Evolutionary conservation across 1,139 yeast species (phyloP), one percentile per base, ranked within the genome.

Genomic region (Spathaspora sp.): DNA sequence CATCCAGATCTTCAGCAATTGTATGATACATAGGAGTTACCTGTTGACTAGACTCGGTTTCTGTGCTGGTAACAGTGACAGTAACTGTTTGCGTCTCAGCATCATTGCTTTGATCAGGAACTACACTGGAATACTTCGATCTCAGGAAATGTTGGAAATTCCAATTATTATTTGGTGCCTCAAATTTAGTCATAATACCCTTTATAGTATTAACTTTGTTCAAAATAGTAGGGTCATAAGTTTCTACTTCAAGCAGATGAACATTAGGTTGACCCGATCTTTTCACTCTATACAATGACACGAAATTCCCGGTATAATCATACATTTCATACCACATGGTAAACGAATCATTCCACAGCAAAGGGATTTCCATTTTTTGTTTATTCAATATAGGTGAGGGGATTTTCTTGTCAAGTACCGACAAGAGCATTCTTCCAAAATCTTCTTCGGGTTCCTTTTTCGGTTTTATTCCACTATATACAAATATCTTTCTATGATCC

Each of bases 261-360:
- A 51, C 45, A 3, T 46, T 47, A 0, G 43, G 44, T 0, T 44
- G 39, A 2, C 68, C 69, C 33, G 62, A 62, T 42, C 72, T 55
- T 6, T 50, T 48, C 1, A 72, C 50, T 34, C 63, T 59, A 7
- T 63, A 53, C 18, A 72, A 47, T 2, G 56, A 54, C 27, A 60
- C 31, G 26, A 72, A 63, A 33, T 62, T 52, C 0, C 78, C 78
- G 38, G 50, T 51, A 45, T 56, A 53, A 49, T 71, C 68, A 50
- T 70, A 73, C 11, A 72, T 40, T 46, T 73, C 78, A 47, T 59
- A 67, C 75, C 76, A 72, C 9, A 63, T 56, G 2, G 57, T 50
- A 50, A 72, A 72, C 2, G 62, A 43, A 53, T 72, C 76, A 11
- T 51, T 52, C 76, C 76, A 71, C 4, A 52, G 47, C 6, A 69